Base-by-base conservation (phyloP, 1,284 basidiomycete genomes). In the Ustilago lituana region DNA sequence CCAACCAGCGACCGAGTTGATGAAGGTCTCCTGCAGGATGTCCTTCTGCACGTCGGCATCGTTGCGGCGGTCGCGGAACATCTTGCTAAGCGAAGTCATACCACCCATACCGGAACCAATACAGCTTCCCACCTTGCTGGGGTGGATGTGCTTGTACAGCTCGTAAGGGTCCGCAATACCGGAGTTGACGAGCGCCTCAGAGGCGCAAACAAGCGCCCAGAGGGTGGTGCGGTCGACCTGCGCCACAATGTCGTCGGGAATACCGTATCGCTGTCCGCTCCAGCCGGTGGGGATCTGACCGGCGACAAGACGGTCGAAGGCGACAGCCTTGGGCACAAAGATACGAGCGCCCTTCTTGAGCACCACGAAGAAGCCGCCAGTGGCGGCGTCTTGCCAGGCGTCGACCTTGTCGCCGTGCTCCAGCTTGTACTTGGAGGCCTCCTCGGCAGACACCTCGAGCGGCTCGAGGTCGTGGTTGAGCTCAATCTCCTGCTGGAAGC, bases 11-110 rank as follows among this genome's bases (percentile, higher is more conserved):
- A 59, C 53, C 45, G 66, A 67, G 55, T 79, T 76, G 61, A 43
- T 47, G 50, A 52, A 47, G 89, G 95, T 98, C 85, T 98, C 95
- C 84, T 98, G 96, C 29, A 98, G 85, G 71, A 98, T 91, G 80
- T 98, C 96, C 81, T 95, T 98, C 84, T 98, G 95, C 3, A 98
- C 93, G 41, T 97, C 94, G 83, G 90, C 91, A 85, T 98, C 95
- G 81, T 96, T 93, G 53, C 93, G 90, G 71, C 96, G 91, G 80
- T 98, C 96, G 84, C 92, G 94, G 88, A 98, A 98, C 96, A 98
- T 98, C 57, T 69, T 65, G 57, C 60, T 59, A 47, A 79, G 72
- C 35, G 76, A 71, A n/a, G 66, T 64, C 78, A 93, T 89, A 82
- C 95, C 95, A 81, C 95, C 95, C 95, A 98, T 98, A 81, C 96